These are phyloP conservation scores for Trichoderma pleuroti DNA, from an alignment of 2,329 filamentous ascomycete species.

Conservation along the genomic window DNA sequence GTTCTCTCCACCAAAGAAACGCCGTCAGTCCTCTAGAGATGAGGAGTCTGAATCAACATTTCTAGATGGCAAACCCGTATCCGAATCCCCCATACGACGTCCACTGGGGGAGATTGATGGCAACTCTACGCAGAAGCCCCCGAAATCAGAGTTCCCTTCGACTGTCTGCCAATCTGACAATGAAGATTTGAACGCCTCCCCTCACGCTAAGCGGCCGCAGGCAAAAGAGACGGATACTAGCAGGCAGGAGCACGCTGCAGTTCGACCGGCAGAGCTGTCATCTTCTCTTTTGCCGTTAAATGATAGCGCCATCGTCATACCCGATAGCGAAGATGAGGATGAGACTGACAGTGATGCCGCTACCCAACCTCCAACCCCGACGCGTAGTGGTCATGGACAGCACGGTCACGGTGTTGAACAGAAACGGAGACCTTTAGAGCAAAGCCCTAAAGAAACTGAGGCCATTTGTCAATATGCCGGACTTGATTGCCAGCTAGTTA, in stretches of 20 bases:
- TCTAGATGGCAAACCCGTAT: background rate
- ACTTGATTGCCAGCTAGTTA: slow-evolving; percentile 37
- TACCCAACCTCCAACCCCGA: background rate
- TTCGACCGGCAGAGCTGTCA: background rate
- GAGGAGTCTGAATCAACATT: background rate
- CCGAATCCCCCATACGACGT: slow-evolving; percentile 18
- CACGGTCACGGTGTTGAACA: background rate
- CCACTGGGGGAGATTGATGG: slow-evolving; percentile 26
- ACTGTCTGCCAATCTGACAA: background rate
- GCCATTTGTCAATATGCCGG: slow-evolving; percentile 34
- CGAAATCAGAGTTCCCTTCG: background rate
- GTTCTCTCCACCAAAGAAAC: slow-evolving; percentile 23
- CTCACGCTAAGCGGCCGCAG: background rate
- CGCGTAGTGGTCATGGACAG: background rate
- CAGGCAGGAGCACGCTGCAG: background rate
- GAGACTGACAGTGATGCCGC: background rate
- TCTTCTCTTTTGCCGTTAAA: background rate
- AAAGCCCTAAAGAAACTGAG: background rate
- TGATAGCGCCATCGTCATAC: slow-evolving; percentile 8
- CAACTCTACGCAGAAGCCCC: slow-evolving; percentile 22
- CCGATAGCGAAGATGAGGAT: slow-evolving; percentile 8
- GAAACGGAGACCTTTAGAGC: background rate
- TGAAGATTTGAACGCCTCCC: background rate
- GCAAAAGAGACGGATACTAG: background rate
- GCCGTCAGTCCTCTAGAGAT: slow-evolving; percentile 3